Evolutionary conservation across 352 stramenopile species (phyloP), one percentile per base, ranked within the genome.

Genomic region (Pythium chondricola): DNA sequence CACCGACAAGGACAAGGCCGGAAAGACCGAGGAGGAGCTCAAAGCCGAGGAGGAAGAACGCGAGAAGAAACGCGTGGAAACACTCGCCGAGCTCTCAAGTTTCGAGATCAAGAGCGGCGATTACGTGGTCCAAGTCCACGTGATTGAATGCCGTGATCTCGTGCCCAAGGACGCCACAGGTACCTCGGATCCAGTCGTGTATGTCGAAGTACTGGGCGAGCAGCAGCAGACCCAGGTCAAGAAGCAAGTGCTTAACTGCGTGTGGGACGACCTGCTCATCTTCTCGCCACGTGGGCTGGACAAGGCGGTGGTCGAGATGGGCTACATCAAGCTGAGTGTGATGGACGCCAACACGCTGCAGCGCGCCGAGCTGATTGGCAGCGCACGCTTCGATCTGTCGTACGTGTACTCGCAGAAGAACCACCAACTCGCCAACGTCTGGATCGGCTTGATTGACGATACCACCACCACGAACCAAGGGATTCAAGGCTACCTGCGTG

Each of bases 141-240:
- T 96, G 26, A 96, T 97, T 49, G 85, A 97, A 69, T 84, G 77
- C 10, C 74, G 85, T 10, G 84, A 95, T 24, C 64, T 97, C 2
- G 83, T 95, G 21, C 69, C 78, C 0, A 95, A 96, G 49, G 84
- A 96, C 39, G 67, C 79, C 0, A 88, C 88, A 0, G 89, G 89
- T 2, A 96, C 83, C 13, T 95, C 81, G 1, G 91, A 97, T 49
- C 91, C 91, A 0, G 86, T 97, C 18, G 86, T 96, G 39, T 95
- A 95, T 38, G 82, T 95, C 16, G 80, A 91, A 54, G 76, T 92
- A 0, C 71, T 96, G 11, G 78, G 73, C 20, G 80, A 96, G 39
- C 90, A 88, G 50, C 72, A 92, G 50, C 74, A 95, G 42, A 95
- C 83, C 1, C 56, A 65, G 3, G 70, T 87, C 33, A 85, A 95